phyloP scores from a whole-genome alignment of 1,284 basidiomycete genomes.

The Tilletia setariae region DNA sequence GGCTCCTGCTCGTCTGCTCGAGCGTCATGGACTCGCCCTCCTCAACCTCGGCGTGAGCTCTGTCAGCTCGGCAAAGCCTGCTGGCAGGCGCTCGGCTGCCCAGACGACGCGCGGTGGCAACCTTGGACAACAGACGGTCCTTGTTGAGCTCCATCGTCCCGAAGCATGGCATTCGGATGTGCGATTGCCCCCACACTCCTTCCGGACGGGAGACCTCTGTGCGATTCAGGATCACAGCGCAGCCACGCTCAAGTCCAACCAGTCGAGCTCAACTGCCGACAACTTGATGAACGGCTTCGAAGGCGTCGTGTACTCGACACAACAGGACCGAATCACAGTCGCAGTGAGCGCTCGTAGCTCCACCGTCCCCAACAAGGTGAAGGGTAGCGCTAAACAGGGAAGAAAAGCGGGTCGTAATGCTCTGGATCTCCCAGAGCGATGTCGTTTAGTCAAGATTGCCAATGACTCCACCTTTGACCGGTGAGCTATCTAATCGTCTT shows the following conservation, averaged over 20 bases:
- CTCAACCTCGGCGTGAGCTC: constrained; percentile 69
- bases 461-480: constrained; percentile 83
- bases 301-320: constrained; percentile 22
- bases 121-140: constrained; percentile 20
- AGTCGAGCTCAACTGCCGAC: constrained; percentile 49
- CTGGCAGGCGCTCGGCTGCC: not conserved
- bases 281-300: not conserved
- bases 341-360: not conserved
- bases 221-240: constrained; percentile 69
- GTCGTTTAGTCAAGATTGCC: constrained; percentile 81
- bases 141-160: constrained; percentile 72
- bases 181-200: constrained; percentile 76
- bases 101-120: not conserved
- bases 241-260: constrained; percentile 60
- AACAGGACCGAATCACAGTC: constrained; percentile 20
- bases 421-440: constrained; percentile 75
- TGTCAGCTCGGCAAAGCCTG: constrained; percentile 63
- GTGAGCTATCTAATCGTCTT: not conserved
- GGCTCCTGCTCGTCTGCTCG: constrained; percentile 76
- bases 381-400: not conserved
- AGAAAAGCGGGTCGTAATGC: constrained; percentile 52
- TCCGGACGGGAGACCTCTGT: constrained; percentile 80
- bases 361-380: not conserved
- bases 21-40: constrained; percentile 79
- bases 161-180: constrained; percentile 61